These are phyloP conservation scores for Hymenoscyphus fraxineus DNA, from an alignment of 2,329 filamentous ascomycete species.

Conservation along the genomic window DNA sequence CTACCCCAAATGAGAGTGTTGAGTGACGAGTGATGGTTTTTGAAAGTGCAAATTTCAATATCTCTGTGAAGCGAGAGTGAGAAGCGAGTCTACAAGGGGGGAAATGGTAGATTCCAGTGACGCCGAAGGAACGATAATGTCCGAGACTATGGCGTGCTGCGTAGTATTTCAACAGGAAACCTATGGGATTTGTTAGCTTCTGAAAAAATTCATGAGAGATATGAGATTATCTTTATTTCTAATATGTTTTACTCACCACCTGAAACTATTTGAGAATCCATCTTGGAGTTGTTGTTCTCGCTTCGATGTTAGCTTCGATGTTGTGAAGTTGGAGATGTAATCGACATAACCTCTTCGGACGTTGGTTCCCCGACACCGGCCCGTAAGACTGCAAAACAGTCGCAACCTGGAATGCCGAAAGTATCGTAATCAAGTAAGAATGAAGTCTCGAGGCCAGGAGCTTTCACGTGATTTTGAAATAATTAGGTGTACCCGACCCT, in stretches of 20 bases:
- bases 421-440: neutral
- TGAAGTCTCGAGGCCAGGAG: neutral
- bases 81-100: neutral
- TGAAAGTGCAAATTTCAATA: conserved; percentile 16
- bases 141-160: conserved; percentile 18
- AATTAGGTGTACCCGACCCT: neutral
- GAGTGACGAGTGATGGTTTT: conserved; percentile 21
- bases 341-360: neutral
- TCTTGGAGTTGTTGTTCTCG: neutral
- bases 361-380: neutral
- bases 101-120: conserved; percentile 11
- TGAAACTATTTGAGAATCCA: neutral
- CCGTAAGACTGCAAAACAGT: neutral
- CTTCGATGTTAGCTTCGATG: neutral
- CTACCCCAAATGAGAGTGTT: conserved; percentile 20
- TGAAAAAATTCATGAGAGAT: neutral
- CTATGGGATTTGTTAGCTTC: conserved; percentile 1
- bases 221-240: neutral
- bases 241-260: neutral
- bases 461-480: neutral
- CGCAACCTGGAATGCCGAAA: neutral
- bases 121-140: conserved; percentile 20
- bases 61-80: neutral
- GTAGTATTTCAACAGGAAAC: conserved; percentile 20
- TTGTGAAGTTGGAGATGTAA: neutral